Conservation (phyloP, 305 asterid genomes). For the Rubia occidens region DNA sequence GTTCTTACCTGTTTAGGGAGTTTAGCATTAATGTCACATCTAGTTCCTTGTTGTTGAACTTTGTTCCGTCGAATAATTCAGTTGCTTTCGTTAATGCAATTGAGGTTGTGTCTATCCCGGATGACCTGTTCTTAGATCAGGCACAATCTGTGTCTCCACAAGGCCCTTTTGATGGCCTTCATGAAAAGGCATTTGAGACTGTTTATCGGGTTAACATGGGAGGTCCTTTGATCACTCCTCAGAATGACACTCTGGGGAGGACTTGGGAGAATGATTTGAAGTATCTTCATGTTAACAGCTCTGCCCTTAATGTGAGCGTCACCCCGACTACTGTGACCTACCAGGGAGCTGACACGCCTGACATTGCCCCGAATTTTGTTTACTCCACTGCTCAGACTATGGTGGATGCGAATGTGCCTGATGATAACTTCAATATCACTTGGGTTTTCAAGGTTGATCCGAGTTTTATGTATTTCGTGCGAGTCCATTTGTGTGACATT, state of each 20-base stretch:
- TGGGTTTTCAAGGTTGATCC: constrained; percentile 93
- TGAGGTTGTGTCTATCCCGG: constrained; percentile 80
- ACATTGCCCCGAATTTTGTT: constrained; percentile 79
- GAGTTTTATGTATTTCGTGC: constrained; percentile 50
- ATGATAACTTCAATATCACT: constrained; percentile 83
- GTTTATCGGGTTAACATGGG: constrained; percentile 94
- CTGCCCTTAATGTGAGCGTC: constrained; percentile 59
- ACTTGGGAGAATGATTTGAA: constrained; percentile 87
- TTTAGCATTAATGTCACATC: constrained; percentile 72
- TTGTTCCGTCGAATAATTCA: constrained; percentile 67
- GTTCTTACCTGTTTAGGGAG: constrained; percentile 73
- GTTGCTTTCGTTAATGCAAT: constrained; percentile 87
- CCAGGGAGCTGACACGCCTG: constrained; percentile 38
- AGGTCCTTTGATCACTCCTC: constrained; percentile 78
- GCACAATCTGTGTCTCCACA: constrained; percentile 41
- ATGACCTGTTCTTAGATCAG: constrained; percentile 62
- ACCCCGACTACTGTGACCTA: constrained; percentile 52
- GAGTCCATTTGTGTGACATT: constrained; percentile 91
- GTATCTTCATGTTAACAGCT: constrained; percentile 87
- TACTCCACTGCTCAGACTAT: constrained; percentile 89
- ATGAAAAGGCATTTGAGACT: constrained; percentile 62
- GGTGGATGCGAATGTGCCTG: constrained; percentile 75
- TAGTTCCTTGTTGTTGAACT: constrained; percentile 41
- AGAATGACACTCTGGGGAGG: constrained; percentile 85
- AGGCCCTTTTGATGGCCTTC: constrained; percentile 50